These are phyloP conservation scores for Trichopus zeylanicus DNA, from an alignment of 116 monocot species.

Conservation along the genomic window DNA sequence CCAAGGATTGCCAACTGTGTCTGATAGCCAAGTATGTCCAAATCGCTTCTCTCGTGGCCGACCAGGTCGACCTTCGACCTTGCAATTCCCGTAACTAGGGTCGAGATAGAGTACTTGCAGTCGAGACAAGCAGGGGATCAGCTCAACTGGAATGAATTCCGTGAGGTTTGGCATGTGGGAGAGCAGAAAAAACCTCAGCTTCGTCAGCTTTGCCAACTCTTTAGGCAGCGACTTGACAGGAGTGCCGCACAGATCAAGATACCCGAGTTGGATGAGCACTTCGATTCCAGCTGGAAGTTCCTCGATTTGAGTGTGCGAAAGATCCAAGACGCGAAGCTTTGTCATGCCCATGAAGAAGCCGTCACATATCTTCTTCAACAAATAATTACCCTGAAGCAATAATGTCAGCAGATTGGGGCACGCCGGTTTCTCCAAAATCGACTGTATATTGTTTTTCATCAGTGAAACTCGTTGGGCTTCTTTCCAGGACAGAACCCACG, in stretches of 20 bases:
- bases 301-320: conserved; percentile 15
- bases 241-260: conserved; percentile 20
- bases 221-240: conserved; percentile 14
- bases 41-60: neutral
- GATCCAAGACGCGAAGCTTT: conserved; percentile 18
- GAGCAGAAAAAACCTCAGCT: neutral
- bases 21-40: neutral
- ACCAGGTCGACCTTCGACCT: neutral
- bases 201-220: conserved; percentile 7
- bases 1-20: neutral
- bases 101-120: neutral
- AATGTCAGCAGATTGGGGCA: conserved; percentile 15
- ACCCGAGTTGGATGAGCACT: conserved; percentile 9
- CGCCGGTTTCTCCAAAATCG: conserved; percentile 15
- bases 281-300: conserved; percentile 18
- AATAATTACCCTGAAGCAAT: conserved; percentile 14
- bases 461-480: conserved; percentile 27
- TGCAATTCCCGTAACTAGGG: neutral
- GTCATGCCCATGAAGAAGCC: conserved; percentile 31
- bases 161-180: neutral
- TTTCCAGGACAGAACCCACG: conserved; percentile 16
- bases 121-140: neutral
- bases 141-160: neutral
- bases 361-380: conserved; percentile 12
- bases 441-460: conserved; percentile 13